These are phyloP conservation scores for Lophiostoma macrostomum DNA, from an alignment of 495 filamentous ascomycete genomes.

Conservation along the genomic window DNA sequence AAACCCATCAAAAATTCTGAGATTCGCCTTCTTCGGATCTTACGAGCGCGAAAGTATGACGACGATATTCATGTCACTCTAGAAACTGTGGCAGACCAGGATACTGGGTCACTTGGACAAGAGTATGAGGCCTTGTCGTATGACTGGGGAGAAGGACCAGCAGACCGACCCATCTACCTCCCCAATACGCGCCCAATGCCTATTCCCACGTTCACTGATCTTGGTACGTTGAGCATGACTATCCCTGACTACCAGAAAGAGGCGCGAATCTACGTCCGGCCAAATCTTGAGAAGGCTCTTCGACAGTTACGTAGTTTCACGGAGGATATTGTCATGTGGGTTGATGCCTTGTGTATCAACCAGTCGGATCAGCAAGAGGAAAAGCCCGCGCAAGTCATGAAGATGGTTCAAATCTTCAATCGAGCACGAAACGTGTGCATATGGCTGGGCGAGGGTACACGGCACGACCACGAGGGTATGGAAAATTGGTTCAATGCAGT, in stretches of 20 bases:
- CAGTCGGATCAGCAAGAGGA: neutral
- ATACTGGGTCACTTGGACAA: no score
- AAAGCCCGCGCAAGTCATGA: neutral
- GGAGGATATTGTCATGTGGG: neutral
- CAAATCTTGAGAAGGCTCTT: neutral
- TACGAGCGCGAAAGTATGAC: no score
- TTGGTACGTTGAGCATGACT: no score
- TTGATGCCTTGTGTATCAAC: constrained; percentile 8
- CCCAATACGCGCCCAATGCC: no score
- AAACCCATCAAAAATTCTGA: no score
- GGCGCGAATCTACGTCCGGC: neutral
- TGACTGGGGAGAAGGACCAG: neutral
- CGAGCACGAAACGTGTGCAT: constrained; percentile 3
- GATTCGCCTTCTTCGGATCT: no score
- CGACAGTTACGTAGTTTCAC: neutral
- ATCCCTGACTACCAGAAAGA: no score
- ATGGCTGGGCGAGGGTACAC: constrained; percentile 5
- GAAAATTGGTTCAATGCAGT: neutral
- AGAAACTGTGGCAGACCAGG: no score
- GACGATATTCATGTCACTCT: no score
- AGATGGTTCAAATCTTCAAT: constrained; percentile 5
- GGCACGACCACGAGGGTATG: neutral
- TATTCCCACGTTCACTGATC: no score
- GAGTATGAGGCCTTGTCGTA: constrained; percentile 7
- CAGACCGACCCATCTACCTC: neutral